phyloP scores from a whole-genome alignment of 2,329 filamentous ascomycete species.

The Alternaria gaisen region DNA sequence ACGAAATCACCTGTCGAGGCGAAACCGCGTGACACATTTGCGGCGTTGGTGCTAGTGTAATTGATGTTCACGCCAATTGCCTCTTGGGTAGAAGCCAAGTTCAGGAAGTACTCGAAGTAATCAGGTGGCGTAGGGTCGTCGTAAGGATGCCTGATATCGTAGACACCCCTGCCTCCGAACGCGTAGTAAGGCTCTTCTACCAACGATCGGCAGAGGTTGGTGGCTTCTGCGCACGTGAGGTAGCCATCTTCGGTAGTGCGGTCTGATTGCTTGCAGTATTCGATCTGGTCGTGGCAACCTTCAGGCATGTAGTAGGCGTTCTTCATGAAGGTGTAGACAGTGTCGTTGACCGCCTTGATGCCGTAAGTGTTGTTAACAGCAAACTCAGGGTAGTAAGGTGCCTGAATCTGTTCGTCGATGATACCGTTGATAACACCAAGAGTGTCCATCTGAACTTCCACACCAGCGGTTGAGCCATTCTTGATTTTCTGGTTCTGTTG shows the following conservation, averaged over 20 bases:
- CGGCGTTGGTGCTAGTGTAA: constrained; percentile 57
- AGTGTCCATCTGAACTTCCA: constrained; percentile 63
- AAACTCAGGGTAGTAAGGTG: constrained; percentile 58
- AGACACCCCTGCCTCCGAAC: constrained; percentile 59
- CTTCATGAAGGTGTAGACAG: constrained; percentile 56
- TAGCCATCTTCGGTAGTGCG: constrained; percentile 37
- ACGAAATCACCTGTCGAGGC: constrained; percentile 56
- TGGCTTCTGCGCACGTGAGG: constrained; percentile 49
- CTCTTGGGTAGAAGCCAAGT: constrained; percentile 61
- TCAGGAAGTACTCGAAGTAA: constrained; percentile 63
- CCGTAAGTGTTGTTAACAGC: constrained; percentile 66
- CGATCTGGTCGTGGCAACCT: constrained; percentile 63
- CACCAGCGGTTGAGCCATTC: constrained; percentile 58
- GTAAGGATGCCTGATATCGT: constrained; percentile 62
- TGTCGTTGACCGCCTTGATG: constrained; percentile 59
- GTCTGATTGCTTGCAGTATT: constrained; percentile 53
- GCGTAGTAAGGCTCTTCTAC: constrained; percentile 57
- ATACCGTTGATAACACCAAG: constrained; percentile 65
- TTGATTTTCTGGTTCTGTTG: constrained; percentile 63
- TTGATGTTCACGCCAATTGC: constrained; percentile 63
- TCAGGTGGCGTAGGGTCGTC: constrained; percentile 63
- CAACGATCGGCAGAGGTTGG: constrained; percentile 54
- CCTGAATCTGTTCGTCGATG: constrained; percentile 61
- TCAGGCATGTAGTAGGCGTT: constrained; percentile 56
- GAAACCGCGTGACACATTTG: constrained; percentile 57